Percentiles rank a stretch among this genome's conserved stretches.
Conservation (phyloP, 1,284 basidiomycete species). For the Nidula niveotomentosa region DNA sequence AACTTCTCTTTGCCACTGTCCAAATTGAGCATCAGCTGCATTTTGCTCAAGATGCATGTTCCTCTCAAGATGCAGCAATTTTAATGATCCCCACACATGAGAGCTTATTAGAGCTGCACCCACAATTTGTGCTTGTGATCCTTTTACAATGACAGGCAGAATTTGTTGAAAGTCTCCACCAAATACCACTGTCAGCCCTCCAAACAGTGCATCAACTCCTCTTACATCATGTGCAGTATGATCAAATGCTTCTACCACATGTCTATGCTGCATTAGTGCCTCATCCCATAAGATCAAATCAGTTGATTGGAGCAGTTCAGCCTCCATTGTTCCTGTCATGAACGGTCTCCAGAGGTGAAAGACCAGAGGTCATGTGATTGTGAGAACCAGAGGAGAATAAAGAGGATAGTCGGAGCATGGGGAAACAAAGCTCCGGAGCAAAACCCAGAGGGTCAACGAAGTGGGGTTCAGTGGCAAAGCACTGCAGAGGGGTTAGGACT, state of each 20-base stretch:
- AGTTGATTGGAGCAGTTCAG: slow-evolving; percentile 20
- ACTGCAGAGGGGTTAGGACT: too few relatives aligned
- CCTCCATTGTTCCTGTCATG: slow-evolving; percentile 23
- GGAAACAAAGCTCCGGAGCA: too few relatives aligned
- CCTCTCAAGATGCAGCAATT: not conserved
- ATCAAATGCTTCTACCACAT: not conserved
- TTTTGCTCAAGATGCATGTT: not conserved
- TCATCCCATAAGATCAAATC: slow-evolving; percentile 38
- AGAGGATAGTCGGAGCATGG: too few relatives aligned
- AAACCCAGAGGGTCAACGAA: too few relatives aligned
- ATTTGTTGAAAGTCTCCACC: not conserved
- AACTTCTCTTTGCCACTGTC: slow-evolving; percentile 24
- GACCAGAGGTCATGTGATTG: too few relatives aligned
- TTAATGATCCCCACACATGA: not conserved
- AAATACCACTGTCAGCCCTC: not conserved
- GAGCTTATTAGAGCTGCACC: not conserved
- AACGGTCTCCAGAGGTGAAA: too few relatives aligned
- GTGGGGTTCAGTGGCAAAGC: too few relatives aligned
- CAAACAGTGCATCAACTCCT: too few relatives aligned
- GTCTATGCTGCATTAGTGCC: slow-evolving; percentile 8
- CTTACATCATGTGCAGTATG: too few relatives aligned
- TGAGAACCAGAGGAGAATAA: too few relatives aligned
- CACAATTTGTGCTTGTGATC: not conserved
- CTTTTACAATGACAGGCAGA: not conserved
- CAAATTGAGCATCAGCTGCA: not conserved